Percentiles rank a stretch among this genome's conserved stretches.
phyloP scores from a whole-genome alignment of 108 stramenopile genomes.

The Craspedostauros australis region DNA sequence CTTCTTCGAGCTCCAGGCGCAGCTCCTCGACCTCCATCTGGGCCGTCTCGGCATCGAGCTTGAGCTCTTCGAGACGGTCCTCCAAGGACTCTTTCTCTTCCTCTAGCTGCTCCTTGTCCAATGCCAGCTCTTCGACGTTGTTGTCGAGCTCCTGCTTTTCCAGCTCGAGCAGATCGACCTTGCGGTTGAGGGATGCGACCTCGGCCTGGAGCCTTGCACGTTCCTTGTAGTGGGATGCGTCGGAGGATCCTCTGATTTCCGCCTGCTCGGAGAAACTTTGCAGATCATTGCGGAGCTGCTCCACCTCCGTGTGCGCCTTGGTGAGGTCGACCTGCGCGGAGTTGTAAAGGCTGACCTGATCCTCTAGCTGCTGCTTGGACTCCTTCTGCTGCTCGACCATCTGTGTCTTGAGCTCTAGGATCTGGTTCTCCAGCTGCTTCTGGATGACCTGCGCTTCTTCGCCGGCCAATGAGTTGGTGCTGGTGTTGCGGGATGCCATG shows the following conservation, averaged over 20 bases:
- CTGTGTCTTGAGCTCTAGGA: constrained; percentile 11
- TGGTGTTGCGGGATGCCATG: background rate
- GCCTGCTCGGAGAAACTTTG: constrained; percentile 11
- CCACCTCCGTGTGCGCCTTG: constrained; percentile 22
- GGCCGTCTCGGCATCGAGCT: constrained; percentile 70
- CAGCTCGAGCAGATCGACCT: constrained; percentile 53
- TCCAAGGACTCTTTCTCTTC: constrained; percentile 75
- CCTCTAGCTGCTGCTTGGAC: constrained; percentile 1
- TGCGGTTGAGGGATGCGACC: constrained; percentile 45
- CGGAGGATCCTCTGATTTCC: constrained; percentile 6
- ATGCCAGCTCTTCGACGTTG: constrained; percentile 68
- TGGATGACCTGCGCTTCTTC: constrained; percentile 1
- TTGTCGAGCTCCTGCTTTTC: constrained; percentile 65
- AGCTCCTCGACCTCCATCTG: constrained; percentile 77
- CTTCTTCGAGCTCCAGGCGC: constrained; percentile 57
- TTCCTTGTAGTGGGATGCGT: constrained; percentile 53
- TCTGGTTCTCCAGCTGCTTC: constrained; percentile 8
- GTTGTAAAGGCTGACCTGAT: background rate
- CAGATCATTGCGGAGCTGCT: constrained; percentile 24
- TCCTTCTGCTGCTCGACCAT: constrained; percentile 15
- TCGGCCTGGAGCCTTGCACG: constrained; percentile 69
- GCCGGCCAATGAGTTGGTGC: background rate
- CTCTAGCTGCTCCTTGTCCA: constrained; percentile 74
- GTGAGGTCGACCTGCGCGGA: constrained; percentile 14
- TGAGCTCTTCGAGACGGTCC: constrained; percentile 67